A percentile compares a stretch with the other conserved stretches of the same genome.
Evolutionary conservation across 306 rosid genomes (phyloP).

Genomic region (Luffa acutangula): DNA sequence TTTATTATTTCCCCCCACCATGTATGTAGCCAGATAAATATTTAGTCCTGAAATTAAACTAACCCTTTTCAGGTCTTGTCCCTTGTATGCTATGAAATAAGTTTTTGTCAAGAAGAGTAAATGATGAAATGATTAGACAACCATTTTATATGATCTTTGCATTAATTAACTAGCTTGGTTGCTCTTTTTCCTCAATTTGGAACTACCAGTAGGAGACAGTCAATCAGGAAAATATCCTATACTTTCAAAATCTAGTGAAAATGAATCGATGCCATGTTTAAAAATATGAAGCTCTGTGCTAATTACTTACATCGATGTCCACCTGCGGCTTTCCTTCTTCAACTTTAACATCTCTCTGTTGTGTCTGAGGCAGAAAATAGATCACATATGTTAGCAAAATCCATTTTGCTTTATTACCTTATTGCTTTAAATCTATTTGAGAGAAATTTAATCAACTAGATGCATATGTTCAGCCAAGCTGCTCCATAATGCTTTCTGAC

Average conservation of each 20-base stretch:
- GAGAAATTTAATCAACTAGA: background rate
- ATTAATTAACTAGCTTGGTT: background rate
- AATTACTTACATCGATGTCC: slow-evolving; percentile 20
- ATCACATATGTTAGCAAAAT: background rate
- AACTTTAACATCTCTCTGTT: slow-evolving; percentile 4
- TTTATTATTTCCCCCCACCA: no score
- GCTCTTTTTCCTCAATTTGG: background rate
- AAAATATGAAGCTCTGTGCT: background rate
- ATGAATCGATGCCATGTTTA: background rate
- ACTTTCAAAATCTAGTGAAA: background rate
- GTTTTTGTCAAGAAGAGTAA: background rate
- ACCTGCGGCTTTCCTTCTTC: slow-evolving; percentile 19
- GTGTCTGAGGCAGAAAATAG: slow-evolving; percentile 18
- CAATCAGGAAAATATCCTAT: background rate
- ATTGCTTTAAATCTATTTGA: background rate
- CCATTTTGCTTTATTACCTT: background rate
- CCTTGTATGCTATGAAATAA: background rate
- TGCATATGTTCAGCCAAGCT: background rate
- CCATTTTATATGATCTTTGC: background rate
- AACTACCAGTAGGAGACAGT: background rate
- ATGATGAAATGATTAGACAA: background rate
- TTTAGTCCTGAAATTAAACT: background rate
- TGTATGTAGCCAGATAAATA: no score
- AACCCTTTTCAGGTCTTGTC: background rate
- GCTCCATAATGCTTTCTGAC: background rate